Percentiles rank a stretch among this genome's conserved stretches.
Conservation (phyloP, 148 eudicot species). For the Chenopodium quinoa region DNA sequence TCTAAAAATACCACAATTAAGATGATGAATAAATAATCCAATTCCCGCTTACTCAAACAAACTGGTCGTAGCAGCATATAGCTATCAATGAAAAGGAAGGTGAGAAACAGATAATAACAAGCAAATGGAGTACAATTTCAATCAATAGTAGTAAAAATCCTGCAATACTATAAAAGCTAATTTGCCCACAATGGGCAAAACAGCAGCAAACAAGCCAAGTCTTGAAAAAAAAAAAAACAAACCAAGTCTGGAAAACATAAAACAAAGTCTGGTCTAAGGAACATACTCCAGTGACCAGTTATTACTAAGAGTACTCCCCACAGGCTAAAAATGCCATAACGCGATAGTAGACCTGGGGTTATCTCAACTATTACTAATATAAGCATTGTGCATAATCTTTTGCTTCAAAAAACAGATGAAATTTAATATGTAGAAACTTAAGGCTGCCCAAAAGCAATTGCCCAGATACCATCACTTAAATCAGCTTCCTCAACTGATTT, state of each 20-base stretch:
- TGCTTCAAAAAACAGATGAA: slow-evolving; percentile 5
- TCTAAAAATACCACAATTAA: background rate
- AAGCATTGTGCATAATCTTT: slow-evolving; percentile 14
- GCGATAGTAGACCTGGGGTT: slow-evolving; percentile 17
- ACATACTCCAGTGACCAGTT: slow-evolving; percentile 17
- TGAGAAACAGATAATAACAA: background rate
- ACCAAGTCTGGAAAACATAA: background rate
- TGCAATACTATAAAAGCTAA: slow-evolving; percentile 9
- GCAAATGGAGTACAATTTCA: background rate
- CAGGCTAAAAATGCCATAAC: background rate
- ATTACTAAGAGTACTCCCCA: slow-evolving; percentile 10
- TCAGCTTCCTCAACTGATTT: slow-evolving; percentile 19
- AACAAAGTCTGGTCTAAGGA: background rate
- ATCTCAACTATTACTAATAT: slow-evolving; percentile 18
- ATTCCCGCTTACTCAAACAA: background rate
- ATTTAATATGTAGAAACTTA: slow-evolving; percentile 8
- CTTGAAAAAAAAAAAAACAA: background rate
- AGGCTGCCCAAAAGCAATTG: slow-evolving; percentile 21
- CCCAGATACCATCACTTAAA: slow-evolving; percentile 14
- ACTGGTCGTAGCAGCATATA: background rate
- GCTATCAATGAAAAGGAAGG: background rate
- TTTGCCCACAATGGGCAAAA: background rate
- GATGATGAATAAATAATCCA: no score
- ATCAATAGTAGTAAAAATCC: background rate
- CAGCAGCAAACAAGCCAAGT: background rate